These are phyloP conservation scores for Ceratocystis albifundus DNA, from an alignment of 2,329 filamentous ascomycete genomes.

Conservation along the genomic window DNA sequence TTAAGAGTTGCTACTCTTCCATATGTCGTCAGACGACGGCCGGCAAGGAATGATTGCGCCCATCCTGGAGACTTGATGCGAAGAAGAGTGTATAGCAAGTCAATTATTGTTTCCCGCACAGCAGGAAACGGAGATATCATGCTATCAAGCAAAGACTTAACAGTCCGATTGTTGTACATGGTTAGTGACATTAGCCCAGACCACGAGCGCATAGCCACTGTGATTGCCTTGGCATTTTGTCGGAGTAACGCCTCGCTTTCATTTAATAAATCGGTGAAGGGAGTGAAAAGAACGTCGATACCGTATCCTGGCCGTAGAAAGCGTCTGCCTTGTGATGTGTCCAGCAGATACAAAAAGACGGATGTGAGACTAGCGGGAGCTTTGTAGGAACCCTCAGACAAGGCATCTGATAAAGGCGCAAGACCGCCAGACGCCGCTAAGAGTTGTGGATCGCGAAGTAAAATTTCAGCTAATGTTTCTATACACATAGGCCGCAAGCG, in stretches of 20 bases:
- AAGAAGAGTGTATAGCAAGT: conserved; percentile 67
- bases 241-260: conserved; percentile 55
- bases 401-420: conserved; percentile 75
- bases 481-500: conserved; percentile 81
- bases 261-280: conserved; percentile 73
- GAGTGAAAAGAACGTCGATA: conserved; percentile 77
- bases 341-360: conserved; percentile 81
- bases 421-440: conserved; percentile 76
- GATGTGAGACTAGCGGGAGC: conserved; percentile 79
- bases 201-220: conserved; percentile 87
- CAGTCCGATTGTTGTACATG: conserved; percentile 75
- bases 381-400: conserved; percentile 83
- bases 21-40: conserved; percentile 85
- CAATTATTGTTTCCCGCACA: conserved; percentile 66
- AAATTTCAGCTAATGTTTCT: conserved; percentile 82
- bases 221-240: conserved; percentile 83
- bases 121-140: conserved; percentile 46
- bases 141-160: conserved; percentile 63
- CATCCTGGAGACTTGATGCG: conserved; percentile 89
- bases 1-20: conserved; percentile 83
- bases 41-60: conserved; percentile 91
- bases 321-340: conserved; percentile 67
- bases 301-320: conserved; percentile 83
- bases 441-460: conserved; percentile 73
- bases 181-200: conserved; percentile 78